These are phyloP conservation scores for Pseudopyrenochaeta lycopersici DNA, from an alignment of 2,329 filamentous ascomycete genomes.

Conservation along the genomic window DNA sequence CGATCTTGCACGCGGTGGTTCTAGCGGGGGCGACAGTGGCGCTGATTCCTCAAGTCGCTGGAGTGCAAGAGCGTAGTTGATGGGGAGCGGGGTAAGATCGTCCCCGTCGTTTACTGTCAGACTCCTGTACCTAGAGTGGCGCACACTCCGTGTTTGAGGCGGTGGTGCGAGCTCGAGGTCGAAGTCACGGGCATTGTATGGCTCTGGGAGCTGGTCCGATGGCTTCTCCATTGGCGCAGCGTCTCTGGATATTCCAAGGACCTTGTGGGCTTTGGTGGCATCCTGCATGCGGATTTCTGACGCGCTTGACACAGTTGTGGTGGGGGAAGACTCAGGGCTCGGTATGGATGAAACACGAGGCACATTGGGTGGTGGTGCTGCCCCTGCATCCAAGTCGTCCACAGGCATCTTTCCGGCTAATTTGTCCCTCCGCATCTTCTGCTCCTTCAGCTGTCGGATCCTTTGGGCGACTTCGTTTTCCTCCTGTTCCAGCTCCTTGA, in stretches of 20 bases:
- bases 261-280: conserved; percentile 52
- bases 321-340: conserved; percentile 41
- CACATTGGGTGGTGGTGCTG: conserved; percentile 45
- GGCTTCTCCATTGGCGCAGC: conserved; percentile 26
- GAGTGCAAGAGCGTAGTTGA: conserved; percentile 52
- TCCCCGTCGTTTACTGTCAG: conserved; percentile 46
- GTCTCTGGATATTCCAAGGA: conserved; percentile 48
- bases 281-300: conserved; percentile 40
- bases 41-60: conserved; percentile 38
- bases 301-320: conserved; percentile 43
- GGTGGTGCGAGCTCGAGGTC: conserved; percentile 14
- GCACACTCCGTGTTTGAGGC: conserved; percentile 26
- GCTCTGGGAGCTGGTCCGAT: conserved; percentile 5
- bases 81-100: conserved; percentile 47
- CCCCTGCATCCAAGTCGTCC: conserved; percentile 49
- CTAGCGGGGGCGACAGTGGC: conserved; percentile 18
- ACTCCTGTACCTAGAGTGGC: conserved; percentile 41
- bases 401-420: conserved; percentile 44
- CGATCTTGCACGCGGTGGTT: conserved; percentile 15
- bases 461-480: conserved; percentile 66
- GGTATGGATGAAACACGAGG: conserved; percentile 44
- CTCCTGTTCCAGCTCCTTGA: conserved; percentile 49
- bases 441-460: conserved; percentile 66
- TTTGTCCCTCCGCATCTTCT: conserved; percentile 63
- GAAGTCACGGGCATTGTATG: conserved; percentile 1